Evolutionary conservation across 352 stramenopile genomes (phyloP).

Genomic region (Pythium brachiatum): DNA sequence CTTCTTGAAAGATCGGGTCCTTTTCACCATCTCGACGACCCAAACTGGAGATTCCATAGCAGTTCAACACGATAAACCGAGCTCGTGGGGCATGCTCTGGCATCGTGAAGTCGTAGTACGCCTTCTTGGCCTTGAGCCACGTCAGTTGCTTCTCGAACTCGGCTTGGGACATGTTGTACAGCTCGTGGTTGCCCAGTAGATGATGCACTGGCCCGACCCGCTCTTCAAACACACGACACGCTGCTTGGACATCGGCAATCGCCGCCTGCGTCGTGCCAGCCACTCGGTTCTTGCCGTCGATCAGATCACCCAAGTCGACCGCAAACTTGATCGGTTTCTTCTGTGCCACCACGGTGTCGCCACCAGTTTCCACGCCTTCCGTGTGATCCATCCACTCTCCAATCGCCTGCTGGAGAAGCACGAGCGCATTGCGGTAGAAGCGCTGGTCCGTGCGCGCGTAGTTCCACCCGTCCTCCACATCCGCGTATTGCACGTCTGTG

Average conservation of each 20-base stretch:
- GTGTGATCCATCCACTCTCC: constrained; percentile 44
- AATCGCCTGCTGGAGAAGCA: constrained; percentile 41
- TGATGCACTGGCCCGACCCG: constrained; percentile 63
- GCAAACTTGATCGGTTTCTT: constrained; percentile 44
- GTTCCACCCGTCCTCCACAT: constrained; percentile 78
- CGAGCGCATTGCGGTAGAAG: constrained; percentile 70
- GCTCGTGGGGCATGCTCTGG: constrained; percentile 32
- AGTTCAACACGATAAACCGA: constrained; percentile 70
- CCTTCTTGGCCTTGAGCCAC: constrained; percentile 22
- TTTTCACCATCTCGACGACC: constrained; percentile 28
- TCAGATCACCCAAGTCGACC: constrained; percentile 77
- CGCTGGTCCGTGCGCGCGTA: constrained; percentile 61
- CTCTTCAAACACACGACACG: constrained; percentile 43
- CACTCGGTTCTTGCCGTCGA: constrained; percentile 75
- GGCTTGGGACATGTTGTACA: constrained; percentile 69
- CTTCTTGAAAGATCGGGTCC: constrained; percentile 47
- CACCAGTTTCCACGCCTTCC: background rate
- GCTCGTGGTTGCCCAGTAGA: constrained; percentile 81
- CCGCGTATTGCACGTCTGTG: constrained; percentile 80
- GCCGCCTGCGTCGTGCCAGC: constrained; percentile 40
- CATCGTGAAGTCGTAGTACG: constrained; percentile 70
- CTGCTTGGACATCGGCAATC: constrained; percentile 38
- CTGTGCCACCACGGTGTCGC: background rate
- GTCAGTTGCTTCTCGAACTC: constrained; percentile 49
- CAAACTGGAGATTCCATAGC: constrained; percentile 65